Evolutionary conservation across 495 filamentous ascomycete genomes (phyloP), one percentile per base, ranked within the genome.

Genomic region (Barbatosphaeria neglecta): DNA sequence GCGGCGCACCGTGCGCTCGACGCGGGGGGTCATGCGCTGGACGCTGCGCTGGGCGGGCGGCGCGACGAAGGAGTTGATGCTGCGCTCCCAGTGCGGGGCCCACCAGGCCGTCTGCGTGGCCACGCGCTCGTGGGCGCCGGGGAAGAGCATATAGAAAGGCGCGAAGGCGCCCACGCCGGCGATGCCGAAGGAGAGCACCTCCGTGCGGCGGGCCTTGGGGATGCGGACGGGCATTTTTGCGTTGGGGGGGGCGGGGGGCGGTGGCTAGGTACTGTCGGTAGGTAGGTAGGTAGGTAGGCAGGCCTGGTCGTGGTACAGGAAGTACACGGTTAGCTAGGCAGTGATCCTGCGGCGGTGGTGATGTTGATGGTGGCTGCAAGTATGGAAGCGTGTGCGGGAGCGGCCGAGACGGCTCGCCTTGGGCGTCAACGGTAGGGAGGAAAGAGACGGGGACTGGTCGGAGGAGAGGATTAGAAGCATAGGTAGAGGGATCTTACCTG

Each of bases 71-170:
- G 63, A 62, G 11, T 54, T 66, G 52, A 68, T 73, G 61, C 68
- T 73, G 42, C 67, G 64, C 52, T 74, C 66, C 70, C 70, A 74
- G 22, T 60, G 60, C 8, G 70, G 70, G 7, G 70, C 70, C 70
- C 70, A 74, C 46, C 65, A 61, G 37, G 51, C 45, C 0, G 70
- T 73, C 56, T 70, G 67, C 1, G 51, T 43, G 15, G 62, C 59
- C 17, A 74, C 33, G 15, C 63, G 63, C 49, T 72, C 68, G 41
- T 69, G 59, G 43, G 67, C 68, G 40, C 68, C 68, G 15, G 70
- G 70, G 10, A 63, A 46, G 46, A 70, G 58, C 53, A 74, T 57
- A 61, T 72, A 72, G 55, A 74, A 65, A 1, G 70, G 70, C 8
- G 69, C 67, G 37, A 74, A 65, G 40, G 54, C 62, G 33, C 49